phyloP scores from a whole-genome alignment of 2,329 filamentous ascomycete species.

The Calonectria hongkongensis region DNA sequence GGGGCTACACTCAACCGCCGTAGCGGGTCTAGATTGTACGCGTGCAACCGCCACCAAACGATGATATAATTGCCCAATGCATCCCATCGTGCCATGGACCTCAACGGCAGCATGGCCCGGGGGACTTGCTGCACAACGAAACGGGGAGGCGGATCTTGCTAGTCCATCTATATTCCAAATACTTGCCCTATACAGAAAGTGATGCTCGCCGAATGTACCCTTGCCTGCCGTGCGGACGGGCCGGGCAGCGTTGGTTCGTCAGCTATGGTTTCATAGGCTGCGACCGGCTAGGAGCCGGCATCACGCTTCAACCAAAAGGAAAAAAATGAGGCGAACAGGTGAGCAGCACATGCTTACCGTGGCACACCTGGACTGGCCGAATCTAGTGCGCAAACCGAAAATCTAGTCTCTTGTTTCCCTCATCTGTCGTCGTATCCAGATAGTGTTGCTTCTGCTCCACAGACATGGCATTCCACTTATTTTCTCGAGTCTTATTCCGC shows the following conservation, averaged over 20 bases:
- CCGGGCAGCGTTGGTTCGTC: slow-evolving; percentile 31
- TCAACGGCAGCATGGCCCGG: slow-evolving; percentile 28
- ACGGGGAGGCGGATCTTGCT: slow-evolving; percentile 37
- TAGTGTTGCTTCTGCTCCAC: slow-evolving; percentile 34
- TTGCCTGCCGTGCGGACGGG: slow-evolving; percentile 10
- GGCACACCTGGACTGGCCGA: slow-evolving; percentile 28
- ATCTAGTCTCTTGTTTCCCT: slow-evolving; percentile 41
- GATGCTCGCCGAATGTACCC: slow-evolving; percentile 12
- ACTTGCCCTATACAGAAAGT: slow-evolving; percentile 8
- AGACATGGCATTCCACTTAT: slow-evolving; percentile 41
- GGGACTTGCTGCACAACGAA: slow-evolving; percentile 25
- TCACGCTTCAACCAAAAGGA: not conserved
- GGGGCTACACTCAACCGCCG: slow-evolving; percentile 36
- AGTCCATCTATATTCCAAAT: slow-evolving; percentile 15
- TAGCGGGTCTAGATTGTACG: slow-evolving; percentile 42
- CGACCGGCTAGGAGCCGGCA: slow-evolving; percentile 38
- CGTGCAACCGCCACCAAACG: slow-evolving; percentile 26
- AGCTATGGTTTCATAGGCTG: slow-evolving; percentile 17
- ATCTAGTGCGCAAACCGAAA: slow-evolving; percentile 41
- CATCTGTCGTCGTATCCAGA: slow-evolving; percentile 38
- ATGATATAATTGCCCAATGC: slow-evolving; percentile 34
- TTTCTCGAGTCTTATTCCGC: slow-evolving; percentile 56
- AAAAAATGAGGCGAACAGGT: slow-evolving; percentile 17
- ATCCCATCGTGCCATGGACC: slow-evolving; percentile 37
- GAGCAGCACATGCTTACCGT: slow-evolving; percentile 18